phyloP scores from a whole-genome alignment of 306 rosid species.

The Geum urbanum region DNA sequence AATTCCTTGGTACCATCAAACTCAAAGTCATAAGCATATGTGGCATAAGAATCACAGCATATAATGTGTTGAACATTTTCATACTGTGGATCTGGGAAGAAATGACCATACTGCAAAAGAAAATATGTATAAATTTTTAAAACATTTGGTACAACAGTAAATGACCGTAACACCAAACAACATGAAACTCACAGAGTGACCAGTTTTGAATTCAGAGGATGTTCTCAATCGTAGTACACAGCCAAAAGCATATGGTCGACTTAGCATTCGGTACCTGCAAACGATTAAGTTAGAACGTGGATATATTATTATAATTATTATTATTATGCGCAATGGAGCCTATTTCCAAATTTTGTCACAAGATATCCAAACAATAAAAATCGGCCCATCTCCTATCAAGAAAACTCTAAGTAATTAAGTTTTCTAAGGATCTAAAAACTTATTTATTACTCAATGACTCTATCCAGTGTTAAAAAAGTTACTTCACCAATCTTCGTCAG shows the following conservation, averaged over 20 bases:
- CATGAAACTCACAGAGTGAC: constrained; percentile 71
- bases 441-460: background rate
- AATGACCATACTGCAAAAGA: constrained; percentile 90
- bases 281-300: constrained; percentile 12
- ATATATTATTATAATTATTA: background rate
- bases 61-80: constrained; percentile 95
- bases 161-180: constrained; percentile 22
- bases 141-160: constrained; percentile 8
- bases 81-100: constrained; percentile 97
- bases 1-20: constrained; percentile 79
- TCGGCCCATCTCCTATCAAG: background rate
- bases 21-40: constrained; percentile 93
- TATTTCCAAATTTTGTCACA: too few species aligned
- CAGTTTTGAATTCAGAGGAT: constrained; percentile 81
- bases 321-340: too few species aligned
- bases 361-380: background rate
- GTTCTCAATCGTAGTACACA: constrained; percentile 84
- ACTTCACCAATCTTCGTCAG: background rate
- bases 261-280: constrained; percentile 88
- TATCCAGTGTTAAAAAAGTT: background rate
- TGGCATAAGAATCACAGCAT: constrained; percentile 94
- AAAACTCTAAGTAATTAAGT: background rate
- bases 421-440: background rate
- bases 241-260: constrained; percentile 93
- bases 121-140: background rate